A percentile compares a stretch with the other conserved stretches of the same genome.
Evolutionary conservation across 306 rosid genomes (phyloP).

Genomic region (Psophocarpus tetragonolobus): DNA sequence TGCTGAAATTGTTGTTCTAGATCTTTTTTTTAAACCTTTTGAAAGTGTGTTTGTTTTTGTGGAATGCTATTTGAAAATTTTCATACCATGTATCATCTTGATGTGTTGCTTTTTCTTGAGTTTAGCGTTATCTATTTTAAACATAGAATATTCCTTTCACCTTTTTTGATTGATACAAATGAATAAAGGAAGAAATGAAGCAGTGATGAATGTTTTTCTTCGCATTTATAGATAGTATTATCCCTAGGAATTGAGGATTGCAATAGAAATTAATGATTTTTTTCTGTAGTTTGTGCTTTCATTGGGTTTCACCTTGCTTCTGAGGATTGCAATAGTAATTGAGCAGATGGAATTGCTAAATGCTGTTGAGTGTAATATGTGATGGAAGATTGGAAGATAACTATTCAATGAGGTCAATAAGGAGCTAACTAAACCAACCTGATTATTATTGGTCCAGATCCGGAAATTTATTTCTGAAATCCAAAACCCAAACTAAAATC

Average conservation of each 20-base stretch:
- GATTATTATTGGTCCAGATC: too few species aligned
- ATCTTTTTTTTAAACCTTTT: not conserved
- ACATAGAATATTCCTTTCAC: not conserved
- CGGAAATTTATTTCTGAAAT: too few species aligned
- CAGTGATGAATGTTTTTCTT: not conserved
- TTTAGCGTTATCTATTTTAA: not conserved
- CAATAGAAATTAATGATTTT: too few species aligned
- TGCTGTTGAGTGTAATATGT: not conserved
- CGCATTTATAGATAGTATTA: not conserved
- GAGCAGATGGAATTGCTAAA: not conserved
- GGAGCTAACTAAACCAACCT: too few species aligned
- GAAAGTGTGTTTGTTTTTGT: not conserved
- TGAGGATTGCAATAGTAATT: not conserved
- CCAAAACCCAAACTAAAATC: too few species aligned
- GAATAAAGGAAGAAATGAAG: not conserved
- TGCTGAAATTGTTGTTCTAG: not conserved
- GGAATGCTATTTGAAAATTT: not conserved
- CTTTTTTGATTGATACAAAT: not conserved
- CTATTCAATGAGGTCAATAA: slow-evolving; percentile 11
- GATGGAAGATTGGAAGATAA: not conserved
- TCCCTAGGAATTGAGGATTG: not conserved
- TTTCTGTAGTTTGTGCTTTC: not conserved
- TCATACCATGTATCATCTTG: not conserved
- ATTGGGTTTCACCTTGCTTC: not conserved
- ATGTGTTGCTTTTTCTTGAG: not conserved